A percentile compares a stretch with the other conserved stretches of the same genome.
These are phyloP conservation scores for Mycena albidolilacea DNA, from an alignment of 768 basidiomycete species.

Conservation along the genomic window DNA sequence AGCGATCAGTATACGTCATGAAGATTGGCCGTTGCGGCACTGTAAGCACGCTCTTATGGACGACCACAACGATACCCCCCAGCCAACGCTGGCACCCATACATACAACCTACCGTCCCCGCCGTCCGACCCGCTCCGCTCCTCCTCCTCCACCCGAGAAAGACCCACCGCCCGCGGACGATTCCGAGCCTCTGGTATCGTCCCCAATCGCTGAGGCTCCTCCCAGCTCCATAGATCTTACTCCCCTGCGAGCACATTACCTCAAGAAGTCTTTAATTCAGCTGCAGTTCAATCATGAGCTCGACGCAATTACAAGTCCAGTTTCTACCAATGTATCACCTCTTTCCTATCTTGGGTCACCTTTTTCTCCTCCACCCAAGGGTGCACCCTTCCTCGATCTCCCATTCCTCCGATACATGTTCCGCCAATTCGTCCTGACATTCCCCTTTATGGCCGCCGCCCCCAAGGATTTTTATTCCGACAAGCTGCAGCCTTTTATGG, in stretches of 20 bases:
- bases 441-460: slow-evolving; percentile 93
- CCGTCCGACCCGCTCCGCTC: slow-evolving; percentile 12
- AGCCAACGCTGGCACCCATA: not conserved
- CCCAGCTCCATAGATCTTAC: slow-evolving; percentile 64
- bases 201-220: slow-evolving; percentile 33
- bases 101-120: not conserved
- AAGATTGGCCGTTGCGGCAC: not conserved
- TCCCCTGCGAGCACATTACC: slow-evolving; percentile 95
- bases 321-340: slow-evolving; percentile 67
- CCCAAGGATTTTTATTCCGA: slow-evolving; percentile 93
- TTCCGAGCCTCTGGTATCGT: slow-evolving; percentile 21
- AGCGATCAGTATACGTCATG: not conserved
- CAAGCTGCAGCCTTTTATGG: slow-evolving; percentile 95
- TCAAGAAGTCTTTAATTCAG: slow-evolving; percentile 95
- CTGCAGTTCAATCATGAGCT: slow-evolving; percentile 91
- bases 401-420: slow-evolving; percentile 94
- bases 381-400: slow-evolving; percentile 74
- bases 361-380: slow-evolving; percentile 80
- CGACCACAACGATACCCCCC: slow-evolving; percentile 16
- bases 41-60: slow-evolving; percentile 7
- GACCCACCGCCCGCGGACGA: not conserved
- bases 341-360: slow-evolving; percentile 93
- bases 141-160: not conserved
- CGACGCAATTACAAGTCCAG: slow-evolving; percentile 68
- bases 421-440: slow-evolving; percentile 92